Evolutionary conservation across 345 rosid genomes (phyloP).

Genomic region (Pugionium dolabratum): DNA sequence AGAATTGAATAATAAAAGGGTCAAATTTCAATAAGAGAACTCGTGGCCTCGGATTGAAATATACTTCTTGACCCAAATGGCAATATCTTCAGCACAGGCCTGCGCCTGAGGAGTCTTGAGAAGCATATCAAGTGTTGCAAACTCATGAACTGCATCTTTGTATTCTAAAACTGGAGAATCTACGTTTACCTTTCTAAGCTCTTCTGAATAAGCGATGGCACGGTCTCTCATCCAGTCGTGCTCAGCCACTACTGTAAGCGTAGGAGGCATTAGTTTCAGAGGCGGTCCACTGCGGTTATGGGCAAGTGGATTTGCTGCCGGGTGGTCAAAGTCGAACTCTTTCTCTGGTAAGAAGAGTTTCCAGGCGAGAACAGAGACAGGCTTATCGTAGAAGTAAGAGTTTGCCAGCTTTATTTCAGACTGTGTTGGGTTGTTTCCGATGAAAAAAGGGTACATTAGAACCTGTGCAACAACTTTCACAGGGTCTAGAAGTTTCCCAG

Average conservation of each 20-base stretch:
- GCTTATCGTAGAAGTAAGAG: constrained; percentile 83
- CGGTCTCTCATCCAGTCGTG: constrained; percentile 98
- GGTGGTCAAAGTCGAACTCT: constrained; percentile 77
- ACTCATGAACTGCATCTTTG: constrained; percentile 91
- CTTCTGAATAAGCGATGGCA: constrained; percentile 87
- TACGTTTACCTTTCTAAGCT: constrained; percentile 81
- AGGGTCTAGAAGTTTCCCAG: constrained; percentile 76
- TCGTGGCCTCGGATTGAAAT: constrained; percentile 86
- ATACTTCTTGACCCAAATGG: constrained; percentile 90
- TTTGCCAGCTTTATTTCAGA: constrained; percentile 80
- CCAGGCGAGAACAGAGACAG: constrained; percentile 75
- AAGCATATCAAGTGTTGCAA: constrained; percentile 90
- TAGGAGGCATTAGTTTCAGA: constrained; percentile 86
- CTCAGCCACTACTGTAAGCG: constrained; percentile 87
- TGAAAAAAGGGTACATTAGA: constrained; percentile 86
- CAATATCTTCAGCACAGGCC: constrained; percentile 84
- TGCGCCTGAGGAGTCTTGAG: constrained; percentile 84
- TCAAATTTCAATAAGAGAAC: constrained; percentile 64
- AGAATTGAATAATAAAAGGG: constrained; percentile 15
- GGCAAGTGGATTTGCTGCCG: constrained; percentile 83
- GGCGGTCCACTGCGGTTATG: constrained; percentile 68
- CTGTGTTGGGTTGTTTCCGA: constrained; percentile 71
- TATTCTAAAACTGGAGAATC: constrained; percentile 90
- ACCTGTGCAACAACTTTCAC: constrained; percentile 94
- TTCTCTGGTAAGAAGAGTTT: constrained; percentile 77